Base-by-base conservation (phyloP, 495 filamentous ascomycete genomes). In the Neurospora sp. region DNA sequence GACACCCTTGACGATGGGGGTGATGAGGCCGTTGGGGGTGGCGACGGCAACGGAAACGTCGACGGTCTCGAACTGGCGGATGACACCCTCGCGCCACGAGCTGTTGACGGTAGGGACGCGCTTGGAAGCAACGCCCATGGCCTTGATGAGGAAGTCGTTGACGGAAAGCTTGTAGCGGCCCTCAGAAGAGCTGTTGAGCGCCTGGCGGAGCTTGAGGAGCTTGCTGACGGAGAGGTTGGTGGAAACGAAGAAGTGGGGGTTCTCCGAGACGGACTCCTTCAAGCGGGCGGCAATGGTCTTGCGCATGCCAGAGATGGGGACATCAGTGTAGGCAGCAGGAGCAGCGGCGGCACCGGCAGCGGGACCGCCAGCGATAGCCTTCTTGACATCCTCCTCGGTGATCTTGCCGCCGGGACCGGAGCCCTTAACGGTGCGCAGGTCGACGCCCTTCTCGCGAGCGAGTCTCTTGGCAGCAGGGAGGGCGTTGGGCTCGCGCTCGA, bases 81-180 rank as follows among this genome's bases (percentile, higher is more conserved):
- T 96, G 70, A 94, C 86, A 72, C 93, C 94, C 77, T 92, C 92
- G 71, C 88, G 90, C 94, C 96, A 99, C 79, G 92, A 93, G 72
- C 93, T 95, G 88, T 99, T 99, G 82, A 96, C 96, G 73, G 92
- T 89, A 11, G 96, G 96, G 37, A 98, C 94, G 88, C 96, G 98
- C 84, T 91, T 90, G 79, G 90, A 92, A 71, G 96, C 96, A 73
- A 92, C 86, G 71, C 89, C 93, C 69, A 94, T 91, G 69, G 96
- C 96, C 88, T 99, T 99, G 88, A 99, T 92, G 45, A 99, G 86
- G 89, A 99, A 99, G 85, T 99, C 96, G 82, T 99, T 99, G 84
- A 99, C 92, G 19, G 94, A 97, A 40, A 99, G 93, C 89, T 97
- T 98, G 89, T 97, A 98, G 81, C 93, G 90, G 83, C 96, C 96